Evolutionary conservation across 768 basidiomycete species (phyloP).

Genomic region (Chalciporus pseudorubinellus): DNA sequence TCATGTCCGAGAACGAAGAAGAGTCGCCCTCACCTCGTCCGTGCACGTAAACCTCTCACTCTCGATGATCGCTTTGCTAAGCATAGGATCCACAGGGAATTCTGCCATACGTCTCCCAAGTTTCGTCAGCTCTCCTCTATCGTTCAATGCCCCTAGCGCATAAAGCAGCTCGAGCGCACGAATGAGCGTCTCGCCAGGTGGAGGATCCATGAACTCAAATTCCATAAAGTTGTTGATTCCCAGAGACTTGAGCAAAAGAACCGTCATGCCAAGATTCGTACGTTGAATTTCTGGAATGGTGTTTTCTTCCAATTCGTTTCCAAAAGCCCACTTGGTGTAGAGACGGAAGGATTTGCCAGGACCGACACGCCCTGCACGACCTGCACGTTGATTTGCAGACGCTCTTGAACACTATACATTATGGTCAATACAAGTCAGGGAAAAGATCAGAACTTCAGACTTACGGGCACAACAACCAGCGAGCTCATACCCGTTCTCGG

Average conservation of each 20-base stretch:
- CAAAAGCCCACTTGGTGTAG: constrained; percentile 97
- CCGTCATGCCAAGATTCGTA: constrained; percentile 96
- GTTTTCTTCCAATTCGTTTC: constrained; percentile 94
- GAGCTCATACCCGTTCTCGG: constrained; percentile 99
- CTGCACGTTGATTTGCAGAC: constrained; percentile 95
- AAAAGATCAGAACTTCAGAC: constrained; percentile 28
- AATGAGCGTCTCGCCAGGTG: constrained; percentile 96
- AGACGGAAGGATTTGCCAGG: constrained; percentile 98
- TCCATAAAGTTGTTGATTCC: constrained; percentile 98
- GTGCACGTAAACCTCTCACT: constrained; percentile 94
- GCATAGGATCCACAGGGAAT: constrained; percentile 97
- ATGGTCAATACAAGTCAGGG: not conserved
- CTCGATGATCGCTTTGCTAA: constrained; percentile 93
- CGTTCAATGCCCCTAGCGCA: constrained; percentile 93
- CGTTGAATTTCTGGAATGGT: constrained; percentile 98
- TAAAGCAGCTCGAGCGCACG: constrained; percentile 91
- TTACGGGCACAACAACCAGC: constrained; percentile 88
- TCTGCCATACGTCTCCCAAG: constrained; percentile 97
- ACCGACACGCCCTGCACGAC: constrained; percentile 95
- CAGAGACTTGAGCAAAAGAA: constrained; percentile 90
- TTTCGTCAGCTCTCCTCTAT: constrained; percentile 95
- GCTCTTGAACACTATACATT: constrained; percentile 82
- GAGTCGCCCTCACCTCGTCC: constrained; percentile 73
- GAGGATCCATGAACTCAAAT: constrained; percentile 98
- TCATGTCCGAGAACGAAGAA: not conserved